Evolutionary conservation across 768 basidiomycete genomes (phyloP).

Genomic region (Lyophyllum decastes): DNA sequence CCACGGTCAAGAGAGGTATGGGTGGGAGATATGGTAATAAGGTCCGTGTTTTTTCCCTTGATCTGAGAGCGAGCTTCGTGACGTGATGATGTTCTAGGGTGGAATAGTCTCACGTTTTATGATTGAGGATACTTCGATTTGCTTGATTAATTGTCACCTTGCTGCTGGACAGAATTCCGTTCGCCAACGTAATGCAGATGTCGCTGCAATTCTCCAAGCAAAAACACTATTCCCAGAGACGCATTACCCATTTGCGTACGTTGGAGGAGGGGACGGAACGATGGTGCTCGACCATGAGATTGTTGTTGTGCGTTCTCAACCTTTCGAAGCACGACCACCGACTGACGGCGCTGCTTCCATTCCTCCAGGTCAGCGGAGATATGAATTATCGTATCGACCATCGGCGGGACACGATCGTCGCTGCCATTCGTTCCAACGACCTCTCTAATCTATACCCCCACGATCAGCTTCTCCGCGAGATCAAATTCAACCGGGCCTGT

Average conservation of each 20-base stretch:
- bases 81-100: conserved; percentile 49
- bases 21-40: conserved; percentile 95
- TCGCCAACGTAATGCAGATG: conserved; percentile 82
- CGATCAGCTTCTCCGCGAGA: conserved; percentile 90
- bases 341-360: not conserved
- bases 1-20: conserved; percentile 90
- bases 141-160: conserved; percentile 96
- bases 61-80: conserved; percentile 2
- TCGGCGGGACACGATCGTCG: conserved; percentile 79
- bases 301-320: conserved; percentile 67
- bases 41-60: conserved; percentile 41
- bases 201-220: conserved; percentile 86
- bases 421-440: conserved; percentile 69
- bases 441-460: conserved; percentile 62
- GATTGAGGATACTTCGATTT: conserved; percentile 89
- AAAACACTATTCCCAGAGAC: conserved; percentile 62
- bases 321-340: not conserved
- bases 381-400: conserved; percentile 98
- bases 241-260: conserved; percentile 66
- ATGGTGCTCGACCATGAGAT: conserved; percentile 96
- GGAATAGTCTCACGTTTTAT: conserved; percentile 89
- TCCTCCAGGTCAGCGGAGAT: conserved; percentile 78
- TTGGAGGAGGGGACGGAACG: conserved; percentile 90
- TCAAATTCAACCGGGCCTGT: conserved; percentile 85
- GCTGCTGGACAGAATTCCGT: conserved; percentile 91